Evolutionary conservation across 768 basidiomycete genomes (phyloP), one percentile per base, ranked within the genome.

Genomic region (Agaricus sinodeliciosus): DNA sequence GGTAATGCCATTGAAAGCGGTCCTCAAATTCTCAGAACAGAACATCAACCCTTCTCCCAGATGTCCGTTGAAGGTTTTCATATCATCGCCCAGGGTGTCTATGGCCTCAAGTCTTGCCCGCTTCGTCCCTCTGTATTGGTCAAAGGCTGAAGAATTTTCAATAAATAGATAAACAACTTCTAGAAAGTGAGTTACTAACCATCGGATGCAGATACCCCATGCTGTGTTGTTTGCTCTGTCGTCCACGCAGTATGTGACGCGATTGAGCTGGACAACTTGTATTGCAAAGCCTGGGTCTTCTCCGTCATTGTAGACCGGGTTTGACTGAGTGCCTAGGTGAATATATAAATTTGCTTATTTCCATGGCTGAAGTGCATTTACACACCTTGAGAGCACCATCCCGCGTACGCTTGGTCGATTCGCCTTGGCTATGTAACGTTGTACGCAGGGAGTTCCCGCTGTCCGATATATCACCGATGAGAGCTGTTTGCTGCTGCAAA

Each of bases 71-170:
- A 81, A 75, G 28, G 74, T 70, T 56, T 82, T 76, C 31, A 80
- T 60, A 28, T 81, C 76, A 4, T 70, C 65, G 27, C 67, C 68
- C 60, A 87, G 67, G 3, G 69, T 63, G 39, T 72, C 69, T 16
- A 79, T 82, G 9, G 76, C 73, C 48, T 88, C 86, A 2, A 84
- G 60, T 40, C 89, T 78, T 36, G 82, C 82, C 44, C 83, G 77
- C 62, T 92, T 92, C 13, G 81, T 76, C 49, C 78, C 73, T 40
- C 69, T 67, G 59, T 85, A 69, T 55, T 79, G 74, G 55, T 88
- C 81, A 56, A 87, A 75, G 28, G 80, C 87, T 84, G 57, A 35
- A 25, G n/a, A 49, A 18, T 57, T 41, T 54, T 50, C 9, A 48
- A 34, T 49, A 25, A 43, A 31, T 31, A 8, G 31, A 11, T 12